These are phyloP conservation scores for Hirsutella thompsonii DNA, from an alignment of 2,329 filamentous ascomycete genomes.

Conservation along the genomic window DNA sequence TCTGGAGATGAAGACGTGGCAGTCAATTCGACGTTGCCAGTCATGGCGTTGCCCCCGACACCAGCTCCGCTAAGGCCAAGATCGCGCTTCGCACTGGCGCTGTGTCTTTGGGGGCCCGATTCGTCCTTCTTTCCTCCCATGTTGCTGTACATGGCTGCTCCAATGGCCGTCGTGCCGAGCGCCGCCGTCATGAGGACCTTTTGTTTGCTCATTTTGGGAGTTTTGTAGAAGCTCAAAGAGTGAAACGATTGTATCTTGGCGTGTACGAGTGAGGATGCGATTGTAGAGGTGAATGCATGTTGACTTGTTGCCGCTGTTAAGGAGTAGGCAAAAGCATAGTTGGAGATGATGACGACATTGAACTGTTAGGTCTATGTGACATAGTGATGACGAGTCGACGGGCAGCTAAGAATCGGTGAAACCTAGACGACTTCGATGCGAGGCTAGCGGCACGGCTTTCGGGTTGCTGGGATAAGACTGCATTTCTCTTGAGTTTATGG, in stretches of 20 bases:
- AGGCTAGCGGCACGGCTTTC: too few species aligned
- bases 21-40: conserved; percentile 17
- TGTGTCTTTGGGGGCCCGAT: background rate
- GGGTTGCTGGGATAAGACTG: too few species aligned
- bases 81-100: conserved; percentile 16
- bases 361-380: background rate
- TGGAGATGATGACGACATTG: background rate
- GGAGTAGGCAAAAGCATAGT: background rate
- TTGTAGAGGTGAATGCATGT: too few species aligned
- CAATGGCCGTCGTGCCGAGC: background rate
- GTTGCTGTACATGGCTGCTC: background rate
- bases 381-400: background rate
- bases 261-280: too few species aligned
- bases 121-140: background rate
- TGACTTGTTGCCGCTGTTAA: too few species aligned
- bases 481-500: too few species aligned
- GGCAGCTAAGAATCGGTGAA: background rate
- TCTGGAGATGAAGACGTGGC: conserved; percentile 5
- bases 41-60: conserved; percentile 15
- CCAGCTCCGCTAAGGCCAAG: conserved; percentile 18
- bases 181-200: conserved; percentile 2
- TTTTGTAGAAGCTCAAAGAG: too few species aligned
- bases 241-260: too few species aligned
- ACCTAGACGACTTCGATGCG: too few species aligned
- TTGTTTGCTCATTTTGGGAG: background rate